Base-by-base conservation (phyloP, 2,329 filamentous ascomycete species). In the Coccinonectria pachysandricola region DNA sequence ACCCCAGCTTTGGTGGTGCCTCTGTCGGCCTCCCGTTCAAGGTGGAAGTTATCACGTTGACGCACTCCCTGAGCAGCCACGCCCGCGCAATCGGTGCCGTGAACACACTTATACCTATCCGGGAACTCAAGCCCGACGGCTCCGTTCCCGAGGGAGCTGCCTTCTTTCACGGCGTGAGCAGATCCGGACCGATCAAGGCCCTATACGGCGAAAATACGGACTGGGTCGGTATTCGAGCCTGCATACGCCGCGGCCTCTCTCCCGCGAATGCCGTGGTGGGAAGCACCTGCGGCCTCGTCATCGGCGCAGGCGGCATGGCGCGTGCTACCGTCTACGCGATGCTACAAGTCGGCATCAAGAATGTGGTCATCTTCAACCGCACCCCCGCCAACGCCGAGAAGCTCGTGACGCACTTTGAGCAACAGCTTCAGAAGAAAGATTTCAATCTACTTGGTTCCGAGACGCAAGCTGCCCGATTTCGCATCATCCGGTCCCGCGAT, bases 151-250 rank as follows among this genome's bases (percentile, higher is more conserved):
- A 66, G 15, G 69, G 71, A 4, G 63, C 64, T 2, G 52, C 72
- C 7, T 53, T 65, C 11, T 62, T 64, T 32, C 54, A 57, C n/a
- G 64, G 71, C 32, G 37, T 52, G 15, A 77, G 77, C 35, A 65
- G 72, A 21, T 65, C 75, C 2, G 79, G 80, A 0, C 69, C 74
- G 0, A 70, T 84, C 6, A 68, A 70, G 35, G 78, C 75, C 0
- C 60, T 86, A 0, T 82, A 84, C 36, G 82, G 80, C 2, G 79
- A 86, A 32, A 87, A 87, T 33, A 86, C 80, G 0, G 81, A 87
- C 49, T 87, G 81, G 76, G 79, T 85, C 17, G 81, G 81, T 5
- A 81, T 87, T 21, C 63, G 77, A 27, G 79, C 77, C 3, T 85
- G 79, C 45, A 70, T 87, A 21, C 68, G 75, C 5, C 65, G 79